Percentiles rank a stretch among this genome's conserved stretches.
Evolutionary conservation across 1,284 basidiomycete species (phyloP).

Genomic region (Rhodotorula sp.): DNA sequence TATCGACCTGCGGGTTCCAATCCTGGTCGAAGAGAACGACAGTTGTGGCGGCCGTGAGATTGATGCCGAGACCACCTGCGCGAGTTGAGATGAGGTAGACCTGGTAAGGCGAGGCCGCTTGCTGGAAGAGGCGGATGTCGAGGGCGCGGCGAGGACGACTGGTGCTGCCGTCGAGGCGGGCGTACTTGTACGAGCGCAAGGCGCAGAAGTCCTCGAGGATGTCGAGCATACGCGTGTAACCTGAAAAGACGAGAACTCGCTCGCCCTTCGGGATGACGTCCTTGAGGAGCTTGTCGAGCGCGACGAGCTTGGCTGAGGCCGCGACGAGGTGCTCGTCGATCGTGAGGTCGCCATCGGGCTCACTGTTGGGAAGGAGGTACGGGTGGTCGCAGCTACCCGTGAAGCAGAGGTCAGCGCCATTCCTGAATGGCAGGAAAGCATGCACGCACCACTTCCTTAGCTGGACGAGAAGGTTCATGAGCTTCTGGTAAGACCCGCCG

Average conservation of each 20-base stretch:
- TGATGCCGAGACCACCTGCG: conserved; percentile 48
- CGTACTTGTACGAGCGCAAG: conserved; percentile 34
- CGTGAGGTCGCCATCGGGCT: conserved; percentile 55
- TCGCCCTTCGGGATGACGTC: conserved; percentile 41
- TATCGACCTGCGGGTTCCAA: conserved; percentile 42
- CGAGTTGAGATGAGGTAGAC: conserved; percentile 41
- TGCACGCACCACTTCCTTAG: conserved; percentile 54
- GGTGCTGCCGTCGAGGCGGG: conserved; percentile 41
- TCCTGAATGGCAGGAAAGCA: conserved; percentile 57
- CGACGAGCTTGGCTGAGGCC: conserved; percentile 53
- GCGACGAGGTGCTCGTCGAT: conserved; percentile 61
- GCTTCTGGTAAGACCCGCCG: conserved; percentile 51
- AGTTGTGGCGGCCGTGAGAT: conserved; percentile 38
- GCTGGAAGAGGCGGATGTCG: conserved; percentile 64
- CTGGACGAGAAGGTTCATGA: conserved; percentile 55
- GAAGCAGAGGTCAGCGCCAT: neutral
- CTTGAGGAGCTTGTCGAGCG: conserved; percentile 43
- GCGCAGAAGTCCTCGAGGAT: conserved; percentile 41
- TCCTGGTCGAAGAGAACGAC: conserved; percentile 40
- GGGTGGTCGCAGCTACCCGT: conserved; percentile 50
- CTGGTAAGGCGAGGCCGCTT: conserved; percentile 53
- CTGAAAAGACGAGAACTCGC: conserved; percentile 47
- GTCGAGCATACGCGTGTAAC: conserved; percentile 55
- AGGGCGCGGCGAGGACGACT: conserved; percentile 58
- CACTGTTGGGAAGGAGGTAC: conserved; percentile 58